Percentiles rank a stretch among this genome's conserved stretches.
phyloP scores from a whole-genome alignment of 768 basidiomycete genomes.

The Sarcodon sp. region DNA sequence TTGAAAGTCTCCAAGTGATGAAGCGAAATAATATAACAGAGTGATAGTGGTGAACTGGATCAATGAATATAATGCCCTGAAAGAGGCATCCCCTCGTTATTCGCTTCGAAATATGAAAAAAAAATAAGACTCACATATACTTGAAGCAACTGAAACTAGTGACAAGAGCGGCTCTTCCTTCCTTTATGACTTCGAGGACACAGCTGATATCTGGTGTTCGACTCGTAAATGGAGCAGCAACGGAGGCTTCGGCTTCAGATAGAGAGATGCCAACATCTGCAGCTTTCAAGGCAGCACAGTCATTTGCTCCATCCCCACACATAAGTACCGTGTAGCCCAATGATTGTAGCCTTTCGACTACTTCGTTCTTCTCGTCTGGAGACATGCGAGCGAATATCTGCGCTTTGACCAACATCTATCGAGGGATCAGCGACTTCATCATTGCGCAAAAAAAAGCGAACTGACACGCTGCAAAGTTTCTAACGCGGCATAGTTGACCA shows the following conservation, averaged over 20 bases:
- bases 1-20: conserved; percentile 94
- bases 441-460: not conserved
- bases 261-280: conserved; percentile 96
- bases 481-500: conserved; percentile 87
- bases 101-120: not conserved
- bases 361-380: conserved; percentile 97
- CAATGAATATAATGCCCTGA: conserved; percentile 93
- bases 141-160: conserved; percentile 99
- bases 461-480: conserved; percentile 89
- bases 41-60: conserved; percentile 99
- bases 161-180: conserved; percentile 90
- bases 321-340: conserved; percentile 95
- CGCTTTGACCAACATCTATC: conserved; percentile 91
- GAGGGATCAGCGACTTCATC: not conserved
- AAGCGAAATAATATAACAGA: conserved; percentile 90
- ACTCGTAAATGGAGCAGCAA: conserved; percentile 95
- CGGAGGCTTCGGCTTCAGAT: conserved; percentile 96
- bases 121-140: conserved; percentile 66
- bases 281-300: conserved; percentile 96
- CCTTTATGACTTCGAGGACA: conserved; percentile 92
- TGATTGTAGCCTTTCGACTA: conserved; percentile 86
- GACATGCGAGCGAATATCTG: conserved; percentile 99
- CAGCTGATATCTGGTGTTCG: conserved; percentile 91
- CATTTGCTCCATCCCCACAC: conserved; percentile 98
- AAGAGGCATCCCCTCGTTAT: conserved; percentile 6